phyloP scores from a whole-genome alignment of 1,284 basidiomycete genomes.

The Gymnopus androsaceus region DNA sequence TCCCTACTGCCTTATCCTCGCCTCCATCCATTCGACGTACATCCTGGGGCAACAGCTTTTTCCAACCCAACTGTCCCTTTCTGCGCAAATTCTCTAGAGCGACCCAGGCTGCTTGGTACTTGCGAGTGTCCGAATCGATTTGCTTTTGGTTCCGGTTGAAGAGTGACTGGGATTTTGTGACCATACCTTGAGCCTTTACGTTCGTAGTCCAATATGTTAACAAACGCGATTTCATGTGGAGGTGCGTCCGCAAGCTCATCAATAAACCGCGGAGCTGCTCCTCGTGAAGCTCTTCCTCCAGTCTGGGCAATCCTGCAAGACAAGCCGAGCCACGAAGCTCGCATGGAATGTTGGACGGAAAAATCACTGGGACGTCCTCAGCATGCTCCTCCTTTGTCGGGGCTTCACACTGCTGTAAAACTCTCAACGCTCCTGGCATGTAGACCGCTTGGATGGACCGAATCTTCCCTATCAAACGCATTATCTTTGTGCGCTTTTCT shows the following conservation, averaged over 20 bases:
- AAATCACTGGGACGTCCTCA: too few relatives aligned
- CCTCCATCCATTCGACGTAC: neutral
- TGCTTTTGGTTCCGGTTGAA: conserved; percentile 8
- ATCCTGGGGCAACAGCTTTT: neutral
- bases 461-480: neutral
- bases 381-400: too few relatives aligned
- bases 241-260: neutral
- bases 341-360: too few relatives aligned
- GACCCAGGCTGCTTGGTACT: neutral
- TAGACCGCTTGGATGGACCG: conserved; percentile 1
- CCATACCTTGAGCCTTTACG: neutral
- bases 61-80: neutral
- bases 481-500: neutral
- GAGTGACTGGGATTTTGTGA: neutral
- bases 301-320: neutral
- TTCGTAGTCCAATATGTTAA: neutral
- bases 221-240: conserved; percentile 9
- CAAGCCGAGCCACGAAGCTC: too few relatives aligned
- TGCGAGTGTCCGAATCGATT: neutral
- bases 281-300: neutral
- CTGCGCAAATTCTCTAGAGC: neutral
- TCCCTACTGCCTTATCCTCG: neutral
- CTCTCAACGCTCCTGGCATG: too few relatives aligned
- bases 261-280: conserved; percentile 4
- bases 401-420: too few relatives aligned